Conservation (phyloP, 257 asterid genomes). For the Ilex aquifolium region DNA sequence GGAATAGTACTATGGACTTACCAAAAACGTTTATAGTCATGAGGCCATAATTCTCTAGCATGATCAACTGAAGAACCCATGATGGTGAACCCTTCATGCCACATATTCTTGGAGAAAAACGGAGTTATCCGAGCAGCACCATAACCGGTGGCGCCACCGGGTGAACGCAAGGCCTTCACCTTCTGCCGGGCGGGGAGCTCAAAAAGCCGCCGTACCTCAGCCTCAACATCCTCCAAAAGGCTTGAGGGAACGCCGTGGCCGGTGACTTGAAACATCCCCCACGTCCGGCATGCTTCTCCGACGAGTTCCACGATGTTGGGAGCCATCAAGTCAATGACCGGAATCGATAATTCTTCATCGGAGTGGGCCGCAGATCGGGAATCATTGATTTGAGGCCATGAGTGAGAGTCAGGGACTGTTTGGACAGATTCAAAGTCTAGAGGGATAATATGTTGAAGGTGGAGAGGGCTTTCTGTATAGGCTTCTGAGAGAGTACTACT, state of each 20-base stretch:
- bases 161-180: conserved; percentile 39
- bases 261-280: conserved; percentile 59
- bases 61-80: conserved; percentile 61
- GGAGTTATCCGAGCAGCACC: conserved; percentile 70
- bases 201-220: conserved; percentile 39
- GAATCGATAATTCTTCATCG: conserved; percentile 8
- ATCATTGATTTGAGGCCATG: conserved; percentile 32
- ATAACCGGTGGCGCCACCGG: conserved; percentile 63
- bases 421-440: conserved; percentile 47
- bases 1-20: conserved; percentile 10
- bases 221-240: conserved; percentile 44
- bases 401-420: conserved; percentile 57
- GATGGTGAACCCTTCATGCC: conserved; percentile 92
- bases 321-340: conserved; percentile 42
- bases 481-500: conserved; percentile 42
- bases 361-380: not conserved
- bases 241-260: conserved; percentile 44
- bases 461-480: conserved; percentile 38
- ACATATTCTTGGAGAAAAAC: conserved; percentile 55
- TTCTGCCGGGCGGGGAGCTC: conserved; percentile 41
- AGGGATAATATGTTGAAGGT: conserved; percentile 44
- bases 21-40: conserved; percentile 48
- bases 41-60: conserved; percentile 74
- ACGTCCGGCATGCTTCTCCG: conserved; percentile 45
- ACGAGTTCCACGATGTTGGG: conserved; percentile 39